Evolutionary conservation across 140 eudicot species (phyloP).

Genomic region (Bidens hawaiensis): DNA sequence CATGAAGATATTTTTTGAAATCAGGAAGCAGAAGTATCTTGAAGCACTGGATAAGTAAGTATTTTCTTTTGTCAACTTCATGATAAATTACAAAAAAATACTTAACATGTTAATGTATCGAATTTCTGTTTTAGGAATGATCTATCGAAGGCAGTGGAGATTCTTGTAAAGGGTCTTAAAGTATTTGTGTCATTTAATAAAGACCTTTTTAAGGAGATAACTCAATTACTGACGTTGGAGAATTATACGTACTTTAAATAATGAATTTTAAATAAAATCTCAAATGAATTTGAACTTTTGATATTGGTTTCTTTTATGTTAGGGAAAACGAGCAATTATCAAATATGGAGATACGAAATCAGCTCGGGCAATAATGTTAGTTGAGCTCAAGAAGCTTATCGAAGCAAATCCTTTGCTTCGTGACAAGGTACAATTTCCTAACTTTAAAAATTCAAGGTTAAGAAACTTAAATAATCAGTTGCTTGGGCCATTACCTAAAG

Average conservation of each 20-base stretch:
- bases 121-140: conserved; percentile 50
- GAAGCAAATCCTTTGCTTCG: too few species aligned
- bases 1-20: too few species aligned
- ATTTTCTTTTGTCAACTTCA: neutral
- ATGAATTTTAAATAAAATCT: neutral
- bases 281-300: neutral
- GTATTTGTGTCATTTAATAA: conserved; percentile 86
- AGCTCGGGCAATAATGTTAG: too few species aligned
- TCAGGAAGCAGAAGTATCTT: too few species aligned
- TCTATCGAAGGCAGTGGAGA: conserved; percentile 75
- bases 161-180: conserved; percentile 88
- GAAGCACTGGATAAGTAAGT: conserved; percentile 93
- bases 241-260: conserved; percentile 56
- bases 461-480: conserved; percentile 55
- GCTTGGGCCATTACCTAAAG: conserved; percentile 77
- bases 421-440: conserved; percentile 82
- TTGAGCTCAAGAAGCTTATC: too few species aligned
- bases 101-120: too few species aligned
- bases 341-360: conserved; percentile 93
- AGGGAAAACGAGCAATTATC: conserved; percentile 93
- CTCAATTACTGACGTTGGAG: conserved; percentile 75
- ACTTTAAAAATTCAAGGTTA: conserved; percentile 75
- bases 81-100: neutral
- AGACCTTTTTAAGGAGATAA: conserved; percentile 87
- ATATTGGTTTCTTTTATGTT: neutral